Base-by-base conservation (phyloP, 768 basidiomycete species). In the Pisolithus orientalis region DNA sequence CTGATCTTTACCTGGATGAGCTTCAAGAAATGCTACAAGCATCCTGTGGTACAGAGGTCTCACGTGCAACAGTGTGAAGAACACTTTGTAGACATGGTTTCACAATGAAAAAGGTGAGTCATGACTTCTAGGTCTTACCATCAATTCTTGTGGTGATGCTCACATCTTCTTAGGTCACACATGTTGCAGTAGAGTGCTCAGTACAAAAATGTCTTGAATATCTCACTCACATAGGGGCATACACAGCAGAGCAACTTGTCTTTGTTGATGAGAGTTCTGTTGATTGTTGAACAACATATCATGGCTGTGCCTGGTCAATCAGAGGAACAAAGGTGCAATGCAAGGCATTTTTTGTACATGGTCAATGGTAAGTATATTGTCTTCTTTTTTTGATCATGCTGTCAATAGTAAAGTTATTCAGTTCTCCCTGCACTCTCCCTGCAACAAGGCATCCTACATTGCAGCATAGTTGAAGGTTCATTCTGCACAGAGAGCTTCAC, bases 401-500 rank as follows among this genome's bases (percentile, higher is more conserved):
- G 37, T 47, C 32, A 6, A 16, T 46, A 10, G 5, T 45, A 39
- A 6, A 52, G 51, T 6, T 52, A 27, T 17, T 46, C 51, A 29
- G 37, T 52, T 46, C 44, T 52, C 29, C 51, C 24, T 4, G 44
- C 34, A 6, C 44, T 52, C 10, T 52, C 44, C 7, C 40, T 42
- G 2, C 1, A 16, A 8, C 7, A 32, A 1, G 21, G 40, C 2
- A 42, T 42, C 24, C 2, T 42, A 11, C 40, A 42, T 25, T 42
- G 40, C 6, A 24, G 13, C 7, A 8, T 42, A 21, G 49, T 64
- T 2, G 52, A 64, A 24, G 63, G 66, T 0, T 63, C 71, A 2
- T 72, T 65, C 52, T 70, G 59, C 21, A 53, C 51, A 0, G 53
- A 29, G 7, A 28, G 5, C 2, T 74, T 77, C 53, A 25, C 38